Evolutionary conservation across 768 basidiomycete genomes (phyloP), one percentile per base, ranked within the genome.

Genomic region (Amanita inopinata): DNA sequence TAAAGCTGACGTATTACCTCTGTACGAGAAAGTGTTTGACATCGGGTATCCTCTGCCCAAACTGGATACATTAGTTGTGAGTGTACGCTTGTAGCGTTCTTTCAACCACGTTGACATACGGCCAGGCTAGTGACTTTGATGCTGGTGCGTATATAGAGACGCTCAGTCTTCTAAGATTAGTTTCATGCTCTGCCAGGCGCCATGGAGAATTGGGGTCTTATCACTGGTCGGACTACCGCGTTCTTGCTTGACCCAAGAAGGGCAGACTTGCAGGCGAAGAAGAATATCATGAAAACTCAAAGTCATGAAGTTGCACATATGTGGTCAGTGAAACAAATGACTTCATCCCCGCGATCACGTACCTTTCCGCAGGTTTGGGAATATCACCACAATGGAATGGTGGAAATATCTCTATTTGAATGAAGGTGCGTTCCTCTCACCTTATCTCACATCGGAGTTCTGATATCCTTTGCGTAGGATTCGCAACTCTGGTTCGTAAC

Each of bases 191-290:
- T 19, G 19, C 32, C 51, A 67, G 76, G 81, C 46, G 83, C 84
- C 3, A 92, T 93, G 92, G 93, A 96, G 61, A 92, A 91, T 59
- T 91, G 86, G 86, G 89, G 87, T 19, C 65, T 94, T 44, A 96
- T 96, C 56, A 93, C 84, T 10, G 93, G 92, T 14, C 68, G 92
- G 33, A 92, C 90, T 0, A 77, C 69, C 31, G 83, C 80, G 3
- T 84, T 88, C 57, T 63, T 94, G 32, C 70, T 86, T 47, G 85
- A 96, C 57, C 77, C 78, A n/a, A 67, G 81, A 56, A 79, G 74
- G 42, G 73, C 74, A 18, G 83, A 87, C 52, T 61, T 90, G 36
- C 63, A 64, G 7, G 82, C 79, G 30, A 86, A 83, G 70, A 87
- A 91, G 59, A 65, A 73, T n/a, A 76, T 94, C 43, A 84, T 85